Evolutionary conservation across 208 protist species (phyloP), one percentile per base, ranked within the genome.

Genomic region (Trypanosoma mega): DNA sequence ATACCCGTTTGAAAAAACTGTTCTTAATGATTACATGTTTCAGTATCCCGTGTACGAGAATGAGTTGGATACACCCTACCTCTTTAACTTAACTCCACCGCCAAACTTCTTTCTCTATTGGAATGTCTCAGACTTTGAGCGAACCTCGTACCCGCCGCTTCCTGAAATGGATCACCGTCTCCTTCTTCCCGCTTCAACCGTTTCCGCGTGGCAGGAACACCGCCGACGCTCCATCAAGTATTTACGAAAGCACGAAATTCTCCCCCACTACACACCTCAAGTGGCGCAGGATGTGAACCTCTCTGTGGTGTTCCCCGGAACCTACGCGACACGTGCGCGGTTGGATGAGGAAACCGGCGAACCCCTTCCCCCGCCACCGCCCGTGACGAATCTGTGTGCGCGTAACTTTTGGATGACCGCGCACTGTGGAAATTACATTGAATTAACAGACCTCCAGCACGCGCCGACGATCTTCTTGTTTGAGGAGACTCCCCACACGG

Each of bases 321-420:
- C 75, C 36, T 90, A 82, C 66, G 61, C 67, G 5, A 85, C 78
- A 50, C 72, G 77, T 33, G 84, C 80, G 9, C 69, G 57, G 4
- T 47, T 71, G 33, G 70, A 80, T 53, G 82, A 87, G 37, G 75
- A 82, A 18, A 79, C 76, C 18, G 82, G 82, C 1, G 60, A 87
- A 52, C 63, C 55, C 18, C 68, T 83, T 16, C 82, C 76, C 0
- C 74, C 76, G 3, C 75, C 80, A 16, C 72, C 71, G 30, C 76
- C 83, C 7, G 83, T 78, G 55, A 82, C 76, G 9, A 48, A 60
- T 34, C 62, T 94, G 47, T 85, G 51, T 0, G 46, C 34, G 9
- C 82, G 78, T 41, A 96, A 94, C 51, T 96, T 96, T 70, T 94
- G 87, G 91, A 90, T 91, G 67, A 94, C 91, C 2, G 69, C 87